Percentiles rank a stretch among this genome's conserved stretches.
Conservation (phyloP, 192 early-diverging fungal species). For the Rhizoclosmatium sp. region DNA sequence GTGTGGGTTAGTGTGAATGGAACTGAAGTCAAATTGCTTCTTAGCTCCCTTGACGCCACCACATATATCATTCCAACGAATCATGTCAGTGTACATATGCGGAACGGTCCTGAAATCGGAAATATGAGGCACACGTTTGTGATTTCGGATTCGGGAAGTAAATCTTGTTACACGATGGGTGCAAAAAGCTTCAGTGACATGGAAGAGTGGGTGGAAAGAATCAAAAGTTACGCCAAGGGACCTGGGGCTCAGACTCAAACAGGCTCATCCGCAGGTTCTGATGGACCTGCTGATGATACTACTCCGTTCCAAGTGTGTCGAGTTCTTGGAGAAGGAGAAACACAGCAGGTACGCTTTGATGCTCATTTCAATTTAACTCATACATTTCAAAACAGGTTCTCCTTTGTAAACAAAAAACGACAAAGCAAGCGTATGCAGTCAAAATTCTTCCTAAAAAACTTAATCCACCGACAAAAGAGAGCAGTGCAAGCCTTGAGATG, state of each 20-base stretch:
- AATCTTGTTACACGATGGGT: neutral
- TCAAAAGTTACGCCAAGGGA: neutral
- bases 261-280: neutral
- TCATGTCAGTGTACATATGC: neutral
- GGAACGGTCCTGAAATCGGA: neutral
- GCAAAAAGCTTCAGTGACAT: slow-evolving; percentile 14
- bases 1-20: slow-evolving; percentile 18
- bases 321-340: slow-evolving; percentile 4
- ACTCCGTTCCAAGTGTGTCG: slow-evolving; percentile 17
- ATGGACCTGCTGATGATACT: neutral
- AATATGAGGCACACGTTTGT: slow-evolving; percentile 3
- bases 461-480: neutral
- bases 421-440: slow-evolving; percentile 61
- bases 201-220: slow-evolving; percentile 15
- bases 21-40: slow-evolving; percentile 17
- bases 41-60: slow-evolving; percentile 32
- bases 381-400: neutral
- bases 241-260: neutral
- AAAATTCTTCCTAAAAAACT: slow-evolving; percentile 45
- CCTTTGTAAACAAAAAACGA: slow-evolving; percentile 44
- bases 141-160: neutral
- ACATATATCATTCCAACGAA: slow-evolving; percentile 17
- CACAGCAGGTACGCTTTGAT: neutral
- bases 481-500: slow-evolving; percentile 1
- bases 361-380: neutral